Base-by-base conservation (phyloP, 1,284 basidiomycete genomes). In the Fomitopsis schrenkii region DNA sequence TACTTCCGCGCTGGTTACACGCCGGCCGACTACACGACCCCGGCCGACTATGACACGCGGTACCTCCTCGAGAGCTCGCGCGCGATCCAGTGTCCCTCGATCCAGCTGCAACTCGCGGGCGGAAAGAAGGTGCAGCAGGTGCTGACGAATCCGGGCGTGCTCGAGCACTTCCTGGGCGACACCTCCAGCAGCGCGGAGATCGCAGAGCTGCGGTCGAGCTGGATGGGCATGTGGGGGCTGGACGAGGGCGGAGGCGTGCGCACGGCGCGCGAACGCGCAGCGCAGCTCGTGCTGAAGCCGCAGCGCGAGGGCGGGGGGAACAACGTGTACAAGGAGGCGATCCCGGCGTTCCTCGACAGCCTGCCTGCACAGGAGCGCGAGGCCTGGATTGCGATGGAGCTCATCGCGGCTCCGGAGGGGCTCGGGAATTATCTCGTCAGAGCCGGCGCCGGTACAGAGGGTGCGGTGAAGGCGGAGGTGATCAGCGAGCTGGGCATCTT, bases 221-320 rank as follows among this genome's bases (percentile, higher is more conserved):
- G 68, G 68, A 70, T 70, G 68, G 69, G 69, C 17, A 79, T 79
- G 63, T 74, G 75, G 72, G 80, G 76, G 28, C 71, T 74, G 5
- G 64, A 74, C 14, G 71, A 71, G 17, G 79, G 84, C 26, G 71
- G 88, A 78, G 96, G 96, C 2, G 95, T 96, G 0, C 95, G 94
- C 5, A 96, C 97, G 72, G 98, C 98, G 69, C 68, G 69, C 17
- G 63, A 62, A 41, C 63, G 59, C 40, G 80, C 87, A 0, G 70
- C 78, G 5, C 76, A 81, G 14, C 88, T 93, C 52, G 97, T 98
- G 2, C 82, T 98, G 55, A 98, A 99, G 74, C 97, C 97, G 0
- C 96, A 98, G 74, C 84, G 96, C 44, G 97, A 99, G 78, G 97
- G 97, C 5, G 97, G 97, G 0, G 97, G 97, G 3, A 97, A 99